Conservation (phyloP, 495 filamentous ascomycete genomes). For the Lichina pygmaea region DNA sequence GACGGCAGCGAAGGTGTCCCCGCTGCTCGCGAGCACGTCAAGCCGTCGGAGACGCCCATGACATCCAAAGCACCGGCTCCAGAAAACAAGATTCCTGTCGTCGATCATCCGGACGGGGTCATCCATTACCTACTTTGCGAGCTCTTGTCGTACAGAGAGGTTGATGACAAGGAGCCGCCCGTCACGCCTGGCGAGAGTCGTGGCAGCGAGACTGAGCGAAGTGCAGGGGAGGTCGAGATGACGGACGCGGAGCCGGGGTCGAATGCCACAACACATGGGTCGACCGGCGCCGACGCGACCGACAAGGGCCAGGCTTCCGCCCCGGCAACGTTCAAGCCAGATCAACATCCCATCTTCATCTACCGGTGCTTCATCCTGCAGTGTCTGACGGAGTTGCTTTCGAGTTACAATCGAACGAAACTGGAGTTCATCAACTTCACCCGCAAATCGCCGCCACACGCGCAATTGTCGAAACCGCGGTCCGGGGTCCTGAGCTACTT, state of each 20-base stretch:
- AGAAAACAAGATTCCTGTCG: conserved; percentile 58
- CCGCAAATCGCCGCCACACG: conserved; percentile 54
- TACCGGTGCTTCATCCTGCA: conserved; percentile 90
- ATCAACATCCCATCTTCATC: conserved; percentile 84
- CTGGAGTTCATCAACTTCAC: conserved; percentile 98
- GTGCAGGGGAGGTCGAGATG: conserved; percentile 21
- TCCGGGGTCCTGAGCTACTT: conserved; percentile 86
- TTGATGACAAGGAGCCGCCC: conserved; percentile 47
- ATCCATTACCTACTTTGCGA: conserved; percentile 91
- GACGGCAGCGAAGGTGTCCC: conserved; percentile 19
- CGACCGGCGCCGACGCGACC: conserved; percentile 8
- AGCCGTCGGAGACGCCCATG: conserved; percentile 14
- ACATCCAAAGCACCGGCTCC: conserved; percentile 22
- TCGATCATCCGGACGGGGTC: conserved; percentile 87
- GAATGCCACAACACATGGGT: conserved; percentile 7
- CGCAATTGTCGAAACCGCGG: conserved; percentile 73
- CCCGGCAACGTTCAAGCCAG: conserved; percentile 50
- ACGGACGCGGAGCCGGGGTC: conserved; percentile 4
- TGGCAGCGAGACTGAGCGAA: conserved; percentile 16
- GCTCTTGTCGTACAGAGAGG: conserved; percentile 71
- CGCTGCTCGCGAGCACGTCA: conserved; percentile 25
- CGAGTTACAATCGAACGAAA: conserved; percentile 80
- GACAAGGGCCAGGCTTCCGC: conserved; percentile 11
- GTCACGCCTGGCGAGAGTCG: conserved; percentile 21
- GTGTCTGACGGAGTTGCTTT: conserved; percentile 77